Conservation (phyloP, 2,329 filamentous ascomycete genomes). For the Beauveria caledonica region DNA sequence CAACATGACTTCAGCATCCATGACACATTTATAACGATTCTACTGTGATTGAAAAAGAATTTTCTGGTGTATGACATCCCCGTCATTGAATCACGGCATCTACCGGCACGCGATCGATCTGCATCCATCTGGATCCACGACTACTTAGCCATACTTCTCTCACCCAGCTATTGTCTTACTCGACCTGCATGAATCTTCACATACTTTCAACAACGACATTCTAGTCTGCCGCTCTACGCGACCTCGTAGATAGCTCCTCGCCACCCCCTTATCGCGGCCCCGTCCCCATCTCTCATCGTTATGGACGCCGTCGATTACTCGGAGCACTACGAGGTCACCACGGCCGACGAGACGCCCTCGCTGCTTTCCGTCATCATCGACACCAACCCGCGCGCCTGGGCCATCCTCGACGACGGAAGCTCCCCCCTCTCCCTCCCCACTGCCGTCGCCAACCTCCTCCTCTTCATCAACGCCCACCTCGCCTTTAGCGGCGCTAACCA, state of each 20-base stretch:
- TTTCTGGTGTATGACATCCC: background rate
- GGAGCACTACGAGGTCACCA: conserved; percentile 50
- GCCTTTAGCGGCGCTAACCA: conserved; percentile 91
- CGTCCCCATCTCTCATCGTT: conserved; percentile 15
- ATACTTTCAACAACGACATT: background rate
- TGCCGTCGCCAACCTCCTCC: conserved; percentile 78
- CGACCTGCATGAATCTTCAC: background rate
- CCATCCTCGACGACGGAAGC: conserved; percentile 56
- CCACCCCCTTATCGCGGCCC: background rate
- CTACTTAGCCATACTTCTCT: background rate
- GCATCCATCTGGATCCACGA: background rate
- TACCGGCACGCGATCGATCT: background rate
- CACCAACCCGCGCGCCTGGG: conserved; percentile 94
- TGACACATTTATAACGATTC: background rate
- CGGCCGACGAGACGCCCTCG: conserved; percentile 58
- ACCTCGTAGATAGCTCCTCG: conserved; percentile 14
- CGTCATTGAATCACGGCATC: background rate
- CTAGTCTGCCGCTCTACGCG: background rate
- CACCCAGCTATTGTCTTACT: background rate
- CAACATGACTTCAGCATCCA: background rate
- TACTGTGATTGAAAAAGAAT: background rate
- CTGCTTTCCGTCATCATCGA: conserved; percentile 88
- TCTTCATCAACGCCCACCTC: conserved; percentile 95
- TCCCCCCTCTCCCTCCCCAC: conserved; percentile 78
- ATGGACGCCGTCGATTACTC: conserved; percentile 52